phyloP scores from a whole-genome alignment of 2,329 filamentous ascomycete species.

The Aspergillus brasiliensis region DNA sequence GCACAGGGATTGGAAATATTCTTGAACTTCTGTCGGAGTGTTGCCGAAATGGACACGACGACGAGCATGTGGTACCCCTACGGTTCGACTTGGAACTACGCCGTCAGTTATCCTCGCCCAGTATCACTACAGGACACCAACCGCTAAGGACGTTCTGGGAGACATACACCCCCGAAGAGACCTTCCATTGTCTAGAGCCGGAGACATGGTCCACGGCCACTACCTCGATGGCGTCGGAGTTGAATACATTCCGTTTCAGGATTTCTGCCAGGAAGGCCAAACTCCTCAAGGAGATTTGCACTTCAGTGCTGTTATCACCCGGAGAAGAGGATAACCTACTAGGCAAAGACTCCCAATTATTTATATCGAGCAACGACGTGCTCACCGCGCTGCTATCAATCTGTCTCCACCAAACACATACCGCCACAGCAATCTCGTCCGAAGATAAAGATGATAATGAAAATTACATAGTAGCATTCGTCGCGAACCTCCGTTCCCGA shows the following conservation, averaged over 20 bases:
- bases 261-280: neutral
- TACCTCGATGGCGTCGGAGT: neutral
- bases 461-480: neutral
- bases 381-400: neutral
- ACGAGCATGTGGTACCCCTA: neutral
- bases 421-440: too few species aligned
- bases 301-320: neutral
- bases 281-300: neutral
- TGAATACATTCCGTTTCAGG: neutral
- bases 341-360: neutral
- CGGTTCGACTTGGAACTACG: neutral
- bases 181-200: neutral
- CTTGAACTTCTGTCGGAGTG: neutral
- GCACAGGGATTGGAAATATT: conserved; percentile 3
- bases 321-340: neutral
- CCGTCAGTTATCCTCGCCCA: neutral
- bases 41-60: neutral
- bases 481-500: neutral
- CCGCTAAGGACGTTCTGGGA: neutral
- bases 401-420: neutral
- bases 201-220: neutral
- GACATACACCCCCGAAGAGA: neutral
- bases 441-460: neutral
- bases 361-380: conserved; percentile 1
- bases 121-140: neutral